Evolutionary conservation across 306 rosid genomes (phyloP), one percentile per base, ranked within the genome.

Genomic region (Mucuna pruriens): DNA sequence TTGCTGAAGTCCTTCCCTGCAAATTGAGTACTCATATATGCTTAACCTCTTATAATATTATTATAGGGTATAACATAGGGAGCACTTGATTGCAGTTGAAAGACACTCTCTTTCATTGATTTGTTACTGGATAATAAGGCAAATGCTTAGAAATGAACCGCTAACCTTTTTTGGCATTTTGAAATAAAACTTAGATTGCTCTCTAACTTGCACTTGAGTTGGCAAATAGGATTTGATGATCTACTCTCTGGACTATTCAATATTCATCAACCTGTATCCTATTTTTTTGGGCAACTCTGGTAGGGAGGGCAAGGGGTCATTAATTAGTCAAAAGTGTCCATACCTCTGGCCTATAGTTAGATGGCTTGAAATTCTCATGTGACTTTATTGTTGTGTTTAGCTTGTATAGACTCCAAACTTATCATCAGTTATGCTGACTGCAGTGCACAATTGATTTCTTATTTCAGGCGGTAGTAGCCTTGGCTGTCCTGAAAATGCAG

Each of bases 401-500:
- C 46, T 39, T 57, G 69, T 64, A 36, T 65, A 39, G 29, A n/a
- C 72, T 80, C 75, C 71, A 22, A 77, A 33, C 71, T 44, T 63
- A 48, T 54, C 69, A 57, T 71, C 58, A 46, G 17, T 82, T 73
- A 42, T 65, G 40, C 82, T 83, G 57, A 77, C 81, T 42, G 73
- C 20, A 10, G 52, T 67, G 52, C 22, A 60, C 66, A 51, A 57
- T 71, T 60, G 52, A 77, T 81, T 71, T 54, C 48, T 73, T 67
- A 78, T 77, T 86, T 88, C 90, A 96, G 99, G 99, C 57, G 99
- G 98, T 63, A 84, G 85, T 80, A 96, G 99, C 89, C 57, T 83
- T 73, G 83, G 78, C 60, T 96, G 98, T 86, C 95, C 94, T 48
- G 91, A 89, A 85, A 96, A 96, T 87, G 90, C 98, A 39, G 99